These are phyloP conservation scores for Microcyclosporella mali DNA, from an alignment of 2,329 filamentous ascomycete genomes.

Conservation along the genomic window DNA sequence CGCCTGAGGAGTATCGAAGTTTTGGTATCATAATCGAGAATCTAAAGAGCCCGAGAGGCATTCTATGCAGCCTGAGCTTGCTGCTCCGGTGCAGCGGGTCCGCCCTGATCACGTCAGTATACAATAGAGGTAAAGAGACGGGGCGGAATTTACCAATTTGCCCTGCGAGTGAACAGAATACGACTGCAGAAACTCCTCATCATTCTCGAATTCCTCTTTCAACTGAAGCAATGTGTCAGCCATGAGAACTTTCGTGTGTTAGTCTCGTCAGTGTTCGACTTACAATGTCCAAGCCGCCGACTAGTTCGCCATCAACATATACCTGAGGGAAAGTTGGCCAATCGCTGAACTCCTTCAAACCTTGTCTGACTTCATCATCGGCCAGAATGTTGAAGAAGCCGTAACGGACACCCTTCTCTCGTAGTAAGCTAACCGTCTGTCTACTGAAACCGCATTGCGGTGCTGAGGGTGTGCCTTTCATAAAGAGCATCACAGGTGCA, in stretches of 20 bases:
- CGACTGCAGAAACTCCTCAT: constrained; percentile 73
- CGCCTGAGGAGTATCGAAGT: no score
- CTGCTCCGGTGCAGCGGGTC: background rate
- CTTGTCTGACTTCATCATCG: constrained; percentile 93
- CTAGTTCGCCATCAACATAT: constrained; percentile 83
- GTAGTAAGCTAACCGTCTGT: constrained; percentile 77
- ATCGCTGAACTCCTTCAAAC: constrained; percentile 93
- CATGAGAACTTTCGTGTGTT: background rate
- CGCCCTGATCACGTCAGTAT: background rate
- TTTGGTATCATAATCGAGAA: constrained; percentile 5
- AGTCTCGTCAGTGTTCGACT: constrained; percentile 37
- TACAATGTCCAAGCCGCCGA: constrained; percentile 94
- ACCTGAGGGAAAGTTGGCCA: constrained; percentile 98
- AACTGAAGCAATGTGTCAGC: constrained; percentile 54
- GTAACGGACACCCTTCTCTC: constrained; percentile 88
- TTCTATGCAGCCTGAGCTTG: constrained; percentile 1
- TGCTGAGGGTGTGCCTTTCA: constrained; percentile 87
- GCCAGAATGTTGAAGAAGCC: constrained; percentile 99
- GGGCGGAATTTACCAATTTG: background rate
- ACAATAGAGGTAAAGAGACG: no score
- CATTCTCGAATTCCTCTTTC: constrained; percentile 83
- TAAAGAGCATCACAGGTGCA: constrained; percentile 96
- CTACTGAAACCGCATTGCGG: constrained; percentile 91
- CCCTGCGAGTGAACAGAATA: constrained; percentile 39
- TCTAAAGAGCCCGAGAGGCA: background rate